Conservation (phyloP, 106 monocot genomes). For the Alisma plantagoaquatica region DNA sequence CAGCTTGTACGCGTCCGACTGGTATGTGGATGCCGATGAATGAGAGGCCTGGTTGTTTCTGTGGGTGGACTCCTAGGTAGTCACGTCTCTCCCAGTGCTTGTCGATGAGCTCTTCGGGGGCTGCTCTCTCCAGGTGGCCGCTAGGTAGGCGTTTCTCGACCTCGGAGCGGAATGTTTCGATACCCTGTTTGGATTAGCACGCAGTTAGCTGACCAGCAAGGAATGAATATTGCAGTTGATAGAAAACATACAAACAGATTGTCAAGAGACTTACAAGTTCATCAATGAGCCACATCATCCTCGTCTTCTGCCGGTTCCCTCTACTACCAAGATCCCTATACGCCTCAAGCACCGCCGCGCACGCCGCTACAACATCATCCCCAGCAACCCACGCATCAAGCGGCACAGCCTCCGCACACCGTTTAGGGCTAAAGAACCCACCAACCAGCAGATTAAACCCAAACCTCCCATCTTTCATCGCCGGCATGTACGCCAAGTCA, state of each 20-base stretch:
- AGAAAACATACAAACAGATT: too few relatives aligned
- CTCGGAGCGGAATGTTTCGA: slow-evolving; percentile 74
- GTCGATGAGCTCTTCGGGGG: slow-evolving; percentile 47
- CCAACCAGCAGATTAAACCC: slow-evolving; percentile 93
- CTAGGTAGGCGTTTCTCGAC: slow-evolving; percentile 76
- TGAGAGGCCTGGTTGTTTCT: slow-evolving; percentile 64
- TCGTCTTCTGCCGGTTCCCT: slow-evolving; percentile 86
- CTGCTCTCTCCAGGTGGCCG: slow-evolving; percentile 34
- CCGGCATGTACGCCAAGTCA: slow-evolving; percentile 94
- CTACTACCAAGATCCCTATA: slow-evolving; percentile 85
- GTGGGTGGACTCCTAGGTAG: slow-evolving; percentile 75
- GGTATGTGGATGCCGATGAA: slow-evolving; percentile 80
- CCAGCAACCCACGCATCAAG: slow-evolving; percentile 82
- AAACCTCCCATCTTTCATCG: slow-evolving; percentile 57
- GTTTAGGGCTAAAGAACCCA: slow-evolving; percentile 94
- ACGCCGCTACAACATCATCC: slow-evolving; percentile 52
- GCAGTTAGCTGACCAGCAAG: background rate
- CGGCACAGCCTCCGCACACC: slow-evolving; percentile 82
- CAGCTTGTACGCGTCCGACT: slow-evolving; percentile 66
- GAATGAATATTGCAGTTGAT: background rate
- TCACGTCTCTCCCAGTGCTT: slow-evolving; percentile 66
- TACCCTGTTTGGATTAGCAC: slow-evolving; percentile 32
- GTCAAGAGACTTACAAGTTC: slow-evolving; percentile 56
- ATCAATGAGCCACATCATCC: slow-evolving; percentile 99
- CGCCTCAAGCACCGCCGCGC: slow-evolving; percentile 71